Base-by-base conservation (phyloP, 331 rosid species). In the Quercus lobata region DNA sequence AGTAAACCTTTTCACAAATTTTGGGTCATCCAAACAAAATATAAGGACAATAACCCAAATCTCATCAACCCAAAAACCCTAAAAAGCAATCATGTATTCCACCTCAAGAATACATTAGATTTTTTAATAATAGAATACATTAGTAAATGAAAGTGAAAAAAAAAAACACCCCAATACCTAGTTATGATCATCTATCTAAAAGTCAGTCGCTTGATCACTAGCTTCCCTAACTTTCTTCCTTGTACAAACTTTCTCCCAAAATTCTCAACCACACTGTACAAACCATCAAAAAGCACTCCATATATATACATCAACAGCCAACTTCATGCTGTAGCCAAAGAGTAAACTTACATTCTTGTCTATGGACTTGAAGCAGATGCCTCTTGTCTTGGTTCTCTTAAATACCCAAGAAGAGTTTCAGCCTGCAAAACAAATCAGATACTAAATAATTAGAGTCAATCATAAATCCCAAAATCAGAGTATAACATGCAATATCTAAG, bases 311-410 rank as follows among this genome's bases (percentile, higher is more conserved):
- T 74, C 82, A 84, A 79, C 58, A 84, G 77, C 75, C 76, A 78
- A 89, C 86, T 77, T 72, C 93, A 79, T 65, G 19, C 88, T 89
- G 83, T 87, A 86, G 5, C 91, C 81, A 88, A 49, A 32, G 76
- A 75, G 80, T 69, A 84, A 81, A 34, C 53, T 71, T 71, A 76
- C 77, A 49, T 68, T 71, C 62, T 72, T 78, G 69, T 63, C 83
- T 83, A 90, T 72, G 96, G 88, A 80, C 84, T 77, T 35, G 98
- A 93, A 76, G 97, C 82, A 0, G 98, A 83, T 21, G 93, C 92
- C 84, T 93, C 99, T 77, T 91, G 99, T 71, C 99, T 93, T 71
- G 97, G 89, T 86, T 93, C 99, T 86, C 99, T 93, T 91, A 96
- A 74, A 73, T 93, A 91, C 54, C 90, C 93, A 79, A 96, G 99